These are phyloP conservation scores for Pittosporum tobira DNA, from an alignment of 129 eudicot genomes.

Conservation along the genomic window DNA sequence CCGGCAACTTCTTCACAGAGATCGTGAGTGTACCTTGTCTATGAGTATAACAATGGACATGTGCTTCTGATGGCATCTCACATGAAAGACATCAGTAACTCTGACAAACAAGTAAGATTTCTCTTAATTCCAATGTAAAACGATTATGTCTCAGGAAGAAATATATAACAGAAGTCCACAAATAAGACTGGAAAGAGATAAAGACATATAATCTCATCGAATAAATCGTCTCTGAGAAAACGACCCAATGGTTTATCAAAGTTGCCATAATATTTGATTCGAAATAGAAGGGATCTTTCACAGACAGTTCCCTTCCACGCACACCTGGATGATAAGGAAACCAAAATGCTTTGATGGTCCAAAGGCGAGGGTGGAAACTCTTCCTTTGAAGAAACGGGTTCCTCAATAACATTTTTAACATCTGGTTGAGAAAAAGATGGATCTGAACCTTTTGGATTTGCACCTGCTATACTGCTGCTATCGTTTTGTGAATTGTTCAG, in stretches of 20 bases:
- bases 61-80: conserved; percentile 94
- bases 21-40: conserved; percentile 94
- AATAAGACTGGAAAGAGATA: conserved; percentile 3
- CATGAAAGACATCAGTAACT: conserved; percentile 75
- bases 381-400: conserved; percentile 45
- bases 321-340: conserved; percentile 86
- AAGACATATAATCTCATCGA: conserved; percentile 58
- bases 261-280: conserved; percentile 88
- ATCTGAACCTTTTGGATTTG: conserved; percentile 17
- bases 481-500: conserved; percentile 18
- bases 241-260: conserved; percentile 95
- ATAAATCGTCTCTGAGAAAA: conserved; percentile 76
- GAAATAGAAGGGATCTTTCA: conserved; percentile 89
- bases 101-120: conserved; percentile 33
- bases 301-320: conserved; percentile 99
- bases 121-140: background rate
- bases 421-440: conserved; percentile 26
- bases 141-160: background rate
- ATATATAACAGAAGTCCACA: background rate
- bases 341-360: conserved; percentile 90
- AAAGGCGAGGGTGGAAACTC: conserved; percentile 92
- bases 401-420: conserved; percentile 30
- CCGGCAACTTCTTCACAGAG: conserved; percentile 90
- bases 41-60: conserved; percentile 95
- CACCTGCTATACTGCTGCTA: conserved; percentile 7